Evolutionary conservation across 768 basidiomycete species (phyloP).

Genomic region (Zangia roseola): DNA sequence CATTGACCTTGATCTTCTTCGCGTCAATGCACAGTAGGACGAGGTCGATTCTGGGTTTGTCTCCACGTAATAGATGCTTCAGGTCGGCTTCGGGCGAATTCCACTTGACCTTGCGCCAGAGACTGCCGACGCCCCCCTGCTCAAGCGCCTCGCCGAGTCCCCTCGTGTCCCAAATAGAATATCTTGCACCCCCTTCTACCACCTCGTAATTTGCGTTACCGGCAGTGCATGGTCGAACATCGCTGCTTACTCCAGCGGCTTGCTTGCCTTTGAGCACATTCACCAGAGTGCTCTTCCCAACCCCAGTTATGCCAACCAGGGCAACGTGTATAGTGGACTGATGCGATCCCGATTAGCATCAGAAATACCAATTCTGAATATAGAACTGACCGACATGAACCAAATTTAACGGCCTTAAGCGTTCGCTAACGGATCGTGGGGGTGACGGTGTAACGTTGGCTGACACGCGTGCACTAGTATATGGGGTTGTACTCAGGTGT

Average conservation of each 20-base stretch:
- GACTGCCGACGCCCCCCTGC: background rate
- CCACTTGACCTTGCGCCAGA: background rate
- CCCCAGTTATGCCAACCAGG: constrained; percentile 23
- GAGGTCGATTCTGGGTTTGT: constrained; percentile 13
- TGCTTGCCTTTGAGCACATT: constrained; percentile 20
- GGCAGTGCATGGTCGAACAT: constrained; percentile 22
- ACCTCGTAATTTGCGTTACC: constrained; percentile 15
- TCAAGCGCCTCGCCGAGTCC: constrained; percentile 23
- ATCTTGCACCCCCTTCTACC: constrained; percentile 2
- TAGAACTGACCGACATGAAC: constrained; percentile 19
- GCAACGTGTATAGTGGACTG: constrained; percentile 15
- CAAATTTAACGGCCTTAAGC: background rate
- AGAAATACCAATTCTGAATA: background rate
- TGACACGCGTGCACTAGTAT: background rate
- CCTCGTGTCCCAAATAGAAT: constrained; percentile 26
- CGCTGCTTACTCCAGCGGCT: constrained; percentile 14
- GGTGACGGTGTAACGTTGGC: background rate
- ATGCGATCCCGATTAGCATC: constrained; percentile 1
- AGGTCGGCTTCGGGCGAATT: constrained; percentile 16
- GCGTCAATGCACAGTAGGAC: constrained; percentile 23
- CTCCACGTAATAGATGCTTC: constrained; percentile 14
- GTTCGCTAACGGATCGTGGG: background rate
- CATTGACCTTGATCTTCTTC: constrained; percentile 14
- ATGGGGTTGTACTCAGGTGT: no score
- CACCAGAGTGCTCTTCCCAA: constrained; percentile 28